Evolutionary conservation across 257 asterid genomes (phyloP).

Genomic region (Solanum etuberosum): DNA sequence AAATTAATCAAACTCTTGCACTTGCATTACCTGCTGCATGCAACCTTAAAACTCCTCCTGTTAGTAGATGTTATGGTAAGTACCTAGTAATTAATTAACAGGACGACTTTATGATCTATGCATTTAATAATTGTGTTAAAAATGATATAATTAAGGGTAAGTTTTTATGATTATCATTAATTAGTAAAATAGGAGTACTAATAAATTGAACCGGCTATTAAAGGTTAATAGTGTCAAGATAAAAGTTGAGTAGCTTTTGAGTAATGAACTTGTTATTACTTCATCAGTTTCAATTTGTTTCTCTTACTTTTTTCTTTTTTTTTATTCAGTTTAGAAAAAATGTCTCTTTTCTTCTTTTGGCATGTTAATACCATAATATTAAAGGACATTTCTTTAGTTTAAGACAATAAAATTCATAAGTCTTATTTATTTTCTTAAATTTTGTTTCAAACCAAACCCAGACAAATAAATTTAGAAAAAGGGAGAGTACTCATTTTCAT

Average conservation of each 20-base stretch:
- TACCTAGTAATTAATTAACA: background rate
- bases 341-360: too few species aligned
- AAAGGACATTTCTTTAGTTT: too few species aligned
- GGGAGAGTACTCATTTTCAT: background rate
- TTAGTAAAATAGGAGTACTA: background rate
- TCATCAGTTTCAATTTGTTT: too few species aligned
- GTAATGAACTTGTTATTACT: too few species aligned
- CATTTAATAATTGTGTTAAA: background rate
- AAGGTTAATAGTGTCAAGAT: background rate
- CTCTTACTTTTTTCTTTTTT: too few species aligned
- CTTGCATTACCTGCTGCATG: slow-evolving; percentile 45
- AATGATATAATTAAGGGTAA: too few species aligned
- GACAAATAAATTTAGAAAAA: background rate
- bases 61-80: slow-evolving; percentile 50
- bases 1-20: slow-evolving; percentile 47
- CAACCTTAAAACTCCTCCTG: slow-evolving; percentile 49
- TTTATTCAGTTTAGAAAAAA: too few species aligned
- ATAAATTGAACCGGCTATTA: background rate
- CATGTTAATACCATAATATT: too few species aligned
- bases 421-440: background rate
- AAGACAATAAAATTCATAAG: background rate
- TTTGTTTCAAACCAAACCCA: background rate
- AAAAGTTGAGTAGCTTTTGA: too few species aligned
- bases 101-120: background rate
- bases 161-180: background rate